phyloP scores from a whole-genome alignment of 179 eudicot species.

The Camellia oleifera region DNA sequence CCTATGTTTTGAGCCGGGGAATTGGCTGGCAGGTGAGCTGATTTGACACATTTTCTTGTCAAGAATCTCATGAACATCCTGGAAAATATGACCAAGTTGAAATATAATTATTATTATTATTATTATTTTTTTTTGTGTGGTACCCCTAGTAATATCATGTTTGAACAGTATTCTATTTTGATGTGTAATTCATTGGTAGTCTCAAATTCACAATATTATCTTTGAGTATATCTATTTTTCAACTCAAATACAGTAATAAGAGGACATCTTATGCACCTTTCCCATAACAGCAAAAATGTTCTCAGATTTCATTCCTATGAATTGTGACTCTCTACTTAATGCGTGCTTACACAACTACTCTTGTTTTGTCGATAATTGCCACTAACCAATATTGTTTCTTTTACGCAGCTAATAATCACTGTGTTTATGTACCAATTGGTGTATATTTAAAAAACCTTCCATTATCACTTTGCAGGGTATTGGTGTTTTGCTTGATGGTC shows the following conservation, averaged over 20 bases:
- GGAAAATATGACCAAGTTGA: too few relatives aligned
- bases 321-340: too few relatives aligned
- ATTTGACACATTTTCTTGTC: neutral
- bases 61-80: too few relatives aligned
- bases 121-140: neutral
- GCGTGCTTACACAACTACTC: conserved; percentile 5
- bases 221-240: neutral
- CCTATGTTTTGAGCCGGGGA: conserved; percentile 96
- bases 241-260: neutral
- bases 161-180: neutral
- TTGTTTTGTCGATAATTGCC: neutral
- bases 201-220: neutral
- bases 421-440: too few relatives aligned
- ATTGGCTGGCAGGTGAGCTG: conserved; percentile 94
- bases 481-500: conserved; percentile 85
- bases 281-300: neutral
- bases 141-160: neutral
- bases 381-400: too few relatives aligned
- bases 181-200: neutral
- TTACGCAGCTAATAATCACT: too few relatives aligned
- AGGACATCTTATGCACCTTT: neutral
- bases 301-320: too few relatives aligned
- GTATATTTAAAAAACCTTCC: neutral
- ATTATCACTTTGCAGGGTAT: conserved; percentile 63
- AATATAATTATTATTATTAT: neutral